A percentile compares a stretch with the other conserved stretches of the same genome.
phyloP scores from a whole-genome alignment of 192 early-diverging fungal species.

The Funneliformis geosporum region DNA sequence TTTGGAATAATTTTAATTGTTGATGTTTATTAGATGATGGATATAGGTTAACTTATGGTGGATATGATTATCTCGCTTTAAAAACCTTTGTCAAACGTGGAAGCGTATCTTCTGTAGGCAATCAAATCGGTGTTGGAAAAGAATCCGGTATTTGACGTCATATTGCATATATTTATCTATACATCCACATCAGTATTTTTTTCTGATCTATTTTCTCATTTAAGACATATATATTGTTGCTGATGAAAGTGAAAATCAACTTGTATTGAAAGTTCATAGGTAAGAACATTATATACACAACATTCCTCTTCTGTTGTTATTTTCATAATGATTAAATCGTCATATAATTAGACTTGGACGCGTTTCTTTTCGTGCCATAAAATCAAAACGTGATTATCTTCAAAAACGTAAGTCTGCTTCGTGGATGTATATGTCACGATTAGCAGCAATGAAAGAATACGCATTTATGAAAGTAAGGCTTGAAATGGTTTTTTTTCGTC shows the following conservation, averaged over 20 bases:
- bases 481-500: too few relatives aligned
- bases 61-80: slow-evolving; percentile 98
- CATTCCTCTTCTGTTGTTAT: background rate
- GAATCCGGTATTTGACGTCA: slow-evolving; percentile 67
- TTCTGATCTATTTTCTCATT: background rate
- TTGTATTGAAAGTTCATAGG: slow-evolving; percentile 95
- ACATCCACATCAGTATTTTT: background rate
- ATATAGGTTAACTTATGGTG: slow-evolving; percentile 96
- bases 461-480: slow-evolving; percentile 93
- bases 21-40: slow-evolving; percentile 71
- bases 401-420: slow-evolving; percentile 91
- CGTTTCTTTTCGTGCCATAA: slow-evolving; percentile 95
- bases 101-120: slow-evolving; percentile 90
- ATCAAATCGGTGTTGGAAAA: slow-evolving; percentile 99
- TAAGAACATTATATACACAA: slow-evolving; percentile 38
- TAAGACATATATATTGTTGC: slow-evolving; percentile 97
- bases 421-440: slow-evolving; percentile 99
- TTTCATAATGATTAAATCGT: background rate
- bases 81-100: slow-evolving; percentile 89
- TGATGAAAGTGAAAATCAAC: slow-evolving; percentile 85
- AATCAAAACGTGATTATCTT: slow-evolving; percentile 97
- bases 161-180: background rate
- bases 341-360: slow-evolving; percentile 77
- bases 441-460: slow-evolving; percentile 97
- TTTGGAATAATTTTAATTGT: slow-evolving; percentile 5